These are phyloP conservation scores for Aphelidium insulamus DNA, from an alignment of 371 early-diverging fungal genomes.

Conservation along the genomic window DNA sequence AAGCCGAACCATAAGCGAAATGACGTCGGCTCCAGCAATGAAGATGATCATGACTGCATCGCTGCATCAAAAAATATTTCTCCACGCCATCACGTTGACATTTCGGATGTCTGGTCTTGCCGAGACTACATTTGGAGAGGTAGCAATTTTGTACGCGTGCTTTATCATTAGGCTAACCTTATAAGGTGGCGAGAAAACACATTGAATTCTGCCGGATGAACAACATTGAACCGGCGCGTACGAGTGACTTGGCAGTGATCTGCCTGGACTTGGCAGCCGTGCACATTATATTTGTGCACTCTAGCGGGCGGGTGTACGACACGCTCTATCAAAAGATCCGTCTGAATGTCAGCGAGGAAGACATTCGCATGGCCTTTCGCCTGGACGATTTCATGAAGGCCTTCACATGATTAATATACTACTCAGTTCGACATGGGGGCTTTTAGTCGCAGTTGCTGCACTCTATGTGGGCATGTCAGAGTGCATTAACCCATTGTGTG, in stretches of 20 bases:
- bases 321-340: conserved; percentile 33
- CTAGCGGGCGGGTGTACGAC: neutral
- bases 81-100: conserved; percentile 39
- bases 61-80: conserved; percentile 59
- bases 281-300: conserved; percentile 1
- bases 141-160: conserved; percentile 6
- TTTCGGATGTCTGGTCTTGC: conserved; percentile 38
- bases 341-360: conserved; percentile 41
- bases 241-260: conserved; percentile 32
- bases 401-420: no score
- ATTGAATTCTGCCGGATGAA: conserved; percentile 38
- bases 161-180: neutral
- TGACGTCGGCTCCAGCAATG: conserved; percentile 53
- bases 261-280: conserved; percentile 42
- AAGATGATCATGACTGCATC: conserved; percentile 44
- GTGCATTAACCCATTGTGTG: no score
- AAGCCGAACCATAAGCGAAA: conserved; percentile 53
- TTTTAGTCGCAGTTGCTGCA: no score
- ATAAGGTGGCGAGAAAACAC: conserved; percentile 24
- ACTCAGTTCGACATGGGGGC: no score
- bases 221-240: conserved; percentile 28
- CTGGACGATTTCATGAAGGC: no score
- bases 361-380: conserved; percentile 50
- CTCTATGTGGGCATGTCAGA: no score
- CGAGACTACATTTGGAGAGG: conserved; percentile 52